Conservation (phyloP, 176 grass and related monocot genomes). For the Lolium multiflorum region DNA sequence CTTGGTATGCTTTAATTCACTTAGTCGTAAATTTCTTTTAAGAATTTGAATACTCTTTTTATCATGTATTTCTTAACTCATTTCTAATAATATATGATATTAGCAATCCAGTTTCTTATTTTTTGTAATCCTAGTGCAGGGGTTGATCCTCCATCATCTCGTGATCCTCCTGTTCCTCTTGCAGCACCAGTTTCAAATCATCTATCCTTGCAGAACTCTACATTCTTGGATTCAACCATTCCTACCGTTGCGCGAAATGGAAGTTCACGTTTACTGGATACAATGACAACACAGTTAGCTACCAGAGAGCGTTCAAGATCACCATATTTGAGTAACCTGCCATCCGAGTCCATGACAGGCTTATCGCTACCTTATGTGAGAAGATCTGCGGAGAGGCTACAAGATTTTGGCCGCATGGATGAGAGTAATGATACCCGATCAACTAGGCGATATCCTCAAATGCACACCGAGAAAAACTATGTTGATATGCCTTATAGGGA, state of each 20-base stretch:
- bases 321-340: slow-evolving; percentile 70
- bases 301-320: slow-evolving; percentile 73
- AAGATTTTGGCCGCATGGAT: slow-evolving; percentile 60
- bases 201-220: slow-evolving; percentile 67
- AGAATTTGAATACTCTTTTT: slow-evolving; percentile 29
- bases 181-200: slow-evolving; percentile 67
- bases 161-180: slow-evolving; percentile 77
- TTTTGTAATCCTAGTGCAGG: slow-evolving; percentile 81
- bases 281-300: slow-evolving; percentile 54
- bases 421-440: slow-evolving; percentile 62
- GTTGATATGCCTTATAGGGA: slow-evolving; percentile 78
- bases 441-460: slow-evolving; percentile 67
- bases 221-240: slow-evolving; percentile 70
- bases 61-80: not conserved
- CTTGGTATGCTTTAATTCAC: slow-evolving; percentile 75
- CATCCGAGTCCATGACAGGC: slow-evolving; percentile 67
- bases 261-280: slow-evolving; percentile 64
- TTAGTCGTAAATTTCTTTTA: slow-evolving; percentile 47
- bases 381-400: slow-evolving; percentile 80
- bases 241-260: slow-evolving; percentile 76
- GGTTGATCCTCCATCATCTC: slow-evolving; percentile 89
- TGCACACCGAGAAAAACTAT: slow-evolving; percentile 66
- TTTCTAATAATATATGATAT: slow-evolving; percentile 13
- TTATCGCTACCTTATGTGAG: slow-evolving; percentile 71
- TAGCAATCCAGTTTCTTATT: slow-evolving; percentile 49